Conservation (phyloP, 1,139 yeast genomes). For the Candida smagusa region DNA sequence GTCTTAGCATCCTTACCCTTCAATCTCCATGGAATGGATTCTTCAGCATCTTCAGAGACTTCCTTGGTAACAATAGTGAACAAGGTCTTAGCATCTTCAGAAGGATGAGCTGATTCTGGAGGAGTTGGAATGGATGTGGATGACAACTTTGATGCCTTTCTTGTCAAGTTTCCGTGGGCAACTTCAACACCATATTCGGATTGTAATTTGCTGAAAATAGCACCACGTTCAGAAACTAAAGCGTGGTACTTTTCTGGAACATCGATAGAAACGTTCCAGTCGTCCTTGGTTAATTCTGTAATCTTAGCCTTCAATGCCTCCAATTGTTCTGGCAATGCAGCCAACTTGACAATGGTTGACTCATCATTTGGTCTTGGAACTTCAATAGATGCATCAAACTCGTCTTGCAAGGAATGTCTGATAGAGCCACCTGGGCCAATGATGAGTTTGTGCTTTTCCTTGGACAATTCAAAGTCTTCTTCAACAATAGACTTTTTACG, state of each 20-base stretch:
- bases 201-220: constrained; percentile 56
- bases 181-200: constrained; percentile 57
- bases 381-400: constrained; percentile 58
- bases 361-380: constrained; percentile 64
- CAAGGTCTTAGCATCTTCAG: constrained; percentile 31
- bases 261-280: constrained; percentile 44
- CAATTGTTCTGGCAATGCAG: constrained; percentile 63
- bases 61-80: constrained; percentile 42
- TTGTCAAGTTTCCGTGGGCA: constrained; percentile 54
- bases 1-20: constrained; percentile 45
- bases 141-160: constrained; percentile 51
- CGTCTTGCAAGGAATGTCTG: constrained; percentile 71
- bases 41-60: constrained; percentile 30
- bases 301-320: constrained; percentile 55
- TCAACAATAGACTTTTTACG: constrained; percentile 62
- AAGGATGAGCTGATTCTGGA: constrained; percentile 50
- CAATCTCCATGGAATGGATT: constrained; percentile 62
- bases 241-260: constrained; percentile 61
- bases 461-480: constrained; percentile 59
- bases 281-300: constrained; percentile 51
- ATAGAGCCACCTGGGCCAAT: constrained; percentile 82
- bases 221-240: constrained; percentile 67
- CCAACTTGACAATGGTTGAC: constrained; percentile 43
- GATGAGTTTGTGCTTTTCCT: constrained; percentile 71
- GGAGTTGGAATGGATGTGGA: constrained; percentile 43